phyloP scores from a whole-genome alignment of 208 protist genomes.

The Chromosphaera perkinsii region DNA sequence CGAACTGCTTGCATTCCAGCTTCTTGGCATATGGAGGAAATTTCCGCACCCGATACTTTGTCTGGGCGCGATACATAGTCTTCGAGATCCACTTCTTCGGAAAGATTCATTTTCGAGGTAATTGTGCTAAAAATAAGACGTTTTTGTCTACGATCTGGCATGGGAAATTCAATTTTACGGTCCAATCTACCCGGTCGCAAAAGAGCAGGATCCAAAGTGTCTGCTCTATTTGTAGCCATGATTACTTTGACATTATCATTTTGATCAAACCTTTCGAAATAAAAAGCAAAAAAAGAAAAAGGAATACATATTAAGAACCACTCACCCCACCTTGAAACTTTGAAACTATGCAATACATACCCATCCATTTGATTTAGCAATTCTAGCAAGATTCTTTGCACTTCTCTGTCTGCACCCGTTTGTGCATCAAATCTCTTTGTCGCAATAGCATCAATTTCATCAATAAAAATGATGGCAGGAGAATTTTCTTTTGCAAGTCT shows the following conservation, averaged over 20 bases:
- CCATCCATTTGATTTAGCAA: slow-evolving; percentile 99
- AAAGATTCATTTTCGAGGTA: slow-evolving; percentile 95
- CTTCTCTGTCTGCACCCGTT: slow-evolving; percentile 89
- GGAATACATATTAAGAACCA: too few species aligned
- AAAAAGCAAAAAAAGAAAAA: too few species aligned
- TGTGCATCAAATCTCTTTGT: slow-evolving; percentile 99
- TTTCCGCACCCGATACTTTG: slow-evolving; percentile 96
- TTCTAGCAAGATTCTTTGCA: slow-evolving; percentile 98
- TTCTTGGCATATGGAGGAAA: slow-evolving; percentile 96
- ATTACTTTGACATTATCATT: slow-evolving; percentile 96
- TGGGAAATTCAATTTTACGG: slow-evolving; percentile 43
- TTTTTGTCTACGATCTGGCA: slow-evolving; percentile 93
- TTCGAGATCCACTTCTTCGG: slow-evolving; percentile 92
- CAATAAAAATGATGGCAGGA: slow-evolving; percentile 99
- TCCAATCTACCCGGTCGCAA: slow-evolving; percentile 90
- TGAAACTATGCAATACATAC: too few species aligned
- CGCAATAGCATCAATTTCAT: slow-evolving; percentile 99
- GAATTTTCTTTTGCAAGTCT: slow-evolving; percentile 85
- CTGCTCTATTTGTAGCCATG: slow-evolving; percentile 98
- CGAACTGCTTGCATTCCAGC: slow-evolving; percentile 98
- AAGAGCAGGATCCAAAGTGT: slow-evolving; percentile 98
- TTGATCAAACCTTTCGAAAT: slow-evolving; percentile 98
- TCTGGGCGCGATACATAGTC: slow-evolving; percentile 90
- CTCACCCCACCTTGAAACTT: too few species aligned
- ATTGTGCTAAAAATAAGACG: slow-evolving; percentile 97